phyloP scores from a whole-genome alignment of 2,329 filamentous ascomycete species.

The Aspergillus novofumigatus region DNA sequence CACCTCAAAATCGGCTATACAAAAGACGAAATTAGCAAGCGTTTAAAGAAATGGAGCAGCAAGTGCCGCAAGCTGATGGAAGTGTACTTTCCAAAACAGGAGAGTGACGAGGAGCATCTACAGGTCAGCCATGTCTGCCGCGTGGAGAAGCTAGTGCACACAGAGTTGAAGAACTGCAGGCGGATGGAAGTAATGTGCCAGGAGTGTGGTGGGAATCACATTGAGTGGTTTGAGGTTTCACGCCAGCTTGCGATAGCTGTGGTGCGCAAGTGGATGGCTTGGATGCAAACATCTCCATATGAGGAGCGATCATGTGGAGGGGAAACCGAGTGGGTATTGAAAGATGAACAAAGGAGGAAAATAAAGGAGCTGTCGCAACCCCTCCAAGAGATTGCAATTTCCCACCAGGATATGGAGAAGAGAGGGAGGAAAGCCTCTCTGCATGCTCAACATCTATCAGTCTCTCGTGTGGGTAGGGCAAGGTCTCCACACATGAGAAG shows the following conservation, averaged over 20 bases:
- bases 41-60: background rate
- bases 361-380: too few relatives aligned
- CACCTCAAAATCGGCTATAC: slow-evolving; percentile 4
- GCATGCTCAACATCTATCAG: too few relatives aligned
- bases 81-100: background rate
- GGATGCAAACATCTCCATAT: slow-evolving; percentile 3
- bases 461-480: too few relatives aligned
- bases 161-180: background rate
- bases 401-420: too few relatives aligned
- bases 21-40: background rate
- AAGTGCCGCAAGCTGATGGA: background rate
- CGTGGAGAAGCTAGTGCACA: slow-evolving; percentile 4
- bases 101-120: background rate
- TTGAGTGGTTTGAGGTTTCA: slow-evolving; percentile 3
- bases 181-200: background rate
- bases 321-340: background rate
- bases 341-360: background rate
- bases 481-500: too few relatives aligned
- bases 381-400: too few relatives aligned
- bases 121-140: background rate
- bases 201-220: background rate
- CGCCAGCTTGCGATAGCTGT: background rate
- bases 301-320: background rate
- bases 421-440: too few relatives aligned
- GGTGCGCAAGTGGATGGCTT: slow-evolving; percentile 3